A percentile compares a stretch with the other conserved stretches of the same genome.
Evolutionary conservation across 2,329 filamentous ascomycete species (phyloP).

Genomic region (Bipolaris cookei): DNA sequence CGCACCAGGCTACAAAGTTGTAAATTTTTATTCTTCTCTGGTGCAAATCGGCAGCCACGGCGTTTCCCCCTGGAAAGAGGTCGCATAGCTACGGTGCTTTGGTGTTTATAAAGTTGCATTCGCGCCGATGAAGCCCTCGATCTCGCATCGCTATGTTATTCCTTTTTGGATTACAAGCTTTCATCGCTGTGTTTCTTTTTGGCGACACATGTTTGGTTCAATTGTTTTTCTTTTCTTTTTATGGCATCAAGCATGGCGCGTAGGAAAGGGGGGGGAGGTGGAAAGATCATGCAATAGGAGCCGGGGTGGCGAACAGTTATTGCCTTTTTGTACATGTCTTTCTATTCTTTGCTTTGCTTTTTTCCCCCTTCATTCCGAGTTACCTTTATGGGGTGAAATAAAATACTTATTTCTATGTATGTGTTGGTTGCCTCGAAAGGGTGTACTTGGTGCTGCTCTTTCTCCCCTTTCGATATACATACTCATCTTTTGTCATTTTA

Average conservation of each 20-base stretch:
- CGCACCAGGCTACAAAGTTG: neutral
- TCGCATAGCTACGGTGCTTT: slow-evolving; percentile 15
- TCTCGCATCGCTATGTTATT: neutral
- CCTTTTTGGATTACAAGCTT: neutral
- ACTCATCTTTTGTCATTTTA: too few relatives aligned
- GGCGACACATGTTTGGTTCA: neutral
- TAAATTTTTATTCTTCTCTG: neutral
- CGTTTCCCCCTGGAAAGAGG: slow-evolving; percentile 9
- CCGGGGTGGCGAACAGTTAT: neutral
- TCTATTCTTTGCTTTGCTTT: neutral
- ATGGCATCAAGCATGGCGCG: neutral
- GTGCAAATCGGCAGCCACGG: neutral
- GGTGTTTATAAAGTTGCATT: slow-evolving; percentile 17
- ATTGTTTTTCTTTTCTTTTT: neutral
- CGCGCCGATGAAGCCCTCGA: neutral
- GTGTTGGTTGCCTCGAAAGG: too few relatives aligned
- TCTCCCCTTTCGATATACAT: too few relatives aligned
- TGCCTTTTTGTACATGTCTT: neutral
- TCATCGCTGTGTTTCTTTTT: neutral
- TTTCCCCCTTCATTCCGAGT: neutral
- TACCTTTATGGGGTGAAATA: too few relatives aligned
- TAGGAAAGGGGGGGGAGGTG: neutral
- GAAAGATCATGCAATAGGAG: neutral
- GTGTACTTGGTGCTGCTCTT: too few relatives aligned
- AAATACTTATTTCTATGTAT: too few relatives aligned